Evolutionary conservation across 352 stramenopile species (phyloP), one percentile per base, ranked within the genome.

Genomic region (Pythium utonaiense): DNA sequence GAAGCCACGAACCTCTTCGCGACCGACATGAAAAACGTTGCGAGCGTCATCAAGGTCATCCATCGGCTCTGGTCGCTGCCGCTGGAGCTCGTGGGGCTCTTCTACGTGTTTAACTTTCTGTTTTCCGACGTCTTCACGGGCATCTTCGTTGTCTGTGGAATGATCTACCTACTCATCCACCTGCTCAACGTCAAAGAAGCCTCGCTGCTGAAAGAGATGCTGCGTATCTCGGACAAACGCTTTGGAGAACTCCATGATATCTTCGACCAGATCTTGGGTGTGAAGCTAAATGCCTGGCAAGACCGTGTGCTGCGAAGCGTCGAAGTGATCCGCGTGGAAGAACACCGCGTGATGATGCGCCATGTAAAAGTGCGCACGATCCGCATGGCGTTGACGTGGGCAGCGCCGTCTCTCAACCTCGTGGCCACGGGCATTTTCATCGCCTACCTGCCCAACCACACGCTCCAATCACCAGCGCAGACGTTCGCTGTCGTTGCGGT

Each of bases 211-310:
- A 49, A 38, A 16, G 22, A 67, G 33, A 58, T 55, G 59, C 60
- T 71, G 14, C 31, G 51, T 17, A 24, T 64, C 19, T 71, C 64
- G 24, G 64, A 71, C 49, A 44, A 14, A 6, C 54, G 59, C 12
- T 67, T 71, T 31, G 58, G 27, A 7, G 55, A 57, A 27, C 44
- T 71, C 7, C 59, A 61, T 28, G 21, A 36, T 8, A 67, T 67
- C 21, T 71, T 71, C 59, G 53, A 64, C 40, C 48, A 64, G 19
- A 64, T 71, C 44, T 49, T 71, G 7, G 60, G 60, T 6, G 56
- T 73, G 17, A 89, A 89, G 17, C 53, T 89, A 0, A 83, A 80
- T 13, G 64, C 73, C 3, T 89, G 79, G 79, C 74, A 89, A 60
- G 70, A 80, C 44, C 78, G 71, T 34, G 75, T 76, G 49, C 60